Conservation (phyloP, 2,329 filamentous ascomycete genomes). For the Paracorniculantispora psalliotae region DNA sequence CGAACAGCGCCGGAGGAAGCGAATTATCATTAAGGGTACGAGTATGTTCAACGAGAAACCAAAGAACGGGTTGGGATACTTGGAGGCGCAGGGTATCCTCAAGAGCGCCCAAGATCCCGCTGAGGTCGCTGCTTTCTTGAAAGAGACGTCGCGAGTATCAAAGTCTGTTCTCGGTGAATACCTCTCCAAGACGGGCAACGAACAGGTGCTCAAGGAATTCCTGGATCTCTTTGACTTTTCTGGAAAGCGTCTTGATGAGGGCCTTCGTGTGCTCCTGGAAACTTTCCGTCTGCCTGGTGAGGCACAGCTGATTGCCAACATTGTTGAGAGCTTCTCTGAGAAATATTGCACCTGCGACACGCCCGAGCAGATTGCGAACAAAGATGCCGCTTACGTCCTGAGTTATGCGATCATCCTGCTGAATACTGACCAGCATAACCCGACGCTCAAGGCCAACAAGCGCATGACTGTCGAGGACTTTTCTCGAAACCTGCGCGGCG, state of each 20-base stretch:
- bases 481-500: constrained; percentile 80
- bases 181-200: constrained; percentile 85
- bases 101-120: constrained; percentile 65
- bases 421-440: constrained; percentile 95
- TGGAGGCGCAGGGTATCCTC: constrained; percentile 83
- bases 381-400: constrained; percentile 83
- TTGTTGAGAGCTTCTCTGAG: constrained; percentile 80
- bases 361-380: constrained; percentile 72
- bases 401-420: constrained; percentile 97
- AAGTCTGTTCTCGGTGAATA: constrained; percentile 91
- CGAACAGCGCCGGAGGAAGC: constrained; percentile 74
- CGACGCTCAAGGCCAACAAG: constrained; percentile 71
- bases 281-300: constrained; percentile 93
- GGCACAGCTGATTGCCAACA: constrained; percentile 85
- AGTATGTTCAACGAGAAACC: constrained; percentile 94
- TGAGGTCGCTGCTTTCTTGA: constrained; percentile 81
- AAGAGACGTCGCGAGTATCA: constrained; percentile 79
- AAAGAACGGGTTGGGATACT: constrained; percentile 79
- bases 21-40: constrained; percentile 80
- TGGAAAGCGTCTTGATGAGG: constrained; percentile 84
- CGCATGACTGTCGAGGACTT: constrained; percentile 86
- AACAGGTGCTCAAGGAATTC: constrained; percentile 77
- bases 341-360: constrained; percentile 70
- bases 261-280: constrained; percentile 78
- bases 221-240: constrained; percentile 83